Evolutionary conservation across 2,329 filamentous ascomycete genomes (phyloP).

Genomic region (Stenocarpella maydis): DNA sequence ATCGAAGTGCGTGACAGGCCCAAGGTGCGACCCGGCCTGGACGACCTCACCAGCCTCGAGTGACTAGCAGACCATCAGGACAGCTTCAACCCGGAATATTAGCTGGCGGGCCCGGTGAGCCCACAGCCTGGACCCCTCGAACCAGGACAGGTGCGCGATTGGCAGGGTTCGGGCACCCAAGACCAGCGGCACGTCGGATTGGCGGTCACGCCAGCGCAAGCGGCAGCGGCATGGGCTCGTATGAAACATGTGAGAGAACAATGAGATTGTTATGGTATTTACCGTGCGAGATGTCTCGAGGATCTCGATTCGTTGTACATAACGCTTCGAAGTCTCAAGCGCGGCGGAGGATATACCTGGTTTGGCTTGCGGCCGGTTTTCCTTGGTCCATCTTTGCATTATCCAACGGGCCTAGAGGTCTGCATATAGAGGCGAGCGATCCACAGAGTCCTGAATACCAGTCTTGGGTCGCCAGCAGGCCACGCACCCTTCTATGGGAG

Average conservation of each 20-base stretch:
- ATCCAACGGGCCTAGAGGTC: slow-evolving; percentile 2
- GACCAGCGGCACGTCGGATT: background rate
- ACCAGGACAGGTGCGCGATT: background rate
- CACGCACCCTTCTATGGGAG: background rate
- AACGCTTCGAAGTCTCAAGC: slow-evolving; percentile 8
- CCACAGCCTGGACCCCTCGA: background rate
- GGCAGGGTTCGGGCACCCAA: background rate
- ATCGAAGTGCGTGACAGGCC: slow-evolving; percentile 80
- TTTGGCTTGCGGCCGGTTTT: slow-evolving; percentile 1
- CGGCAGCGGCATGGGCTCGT: slow-evolving; percentile 1
- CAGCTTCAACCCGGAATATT: slow-evolving; percentile 14
- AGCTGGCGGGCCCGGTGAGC: background rate
- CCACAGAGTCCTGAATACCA: background rate
- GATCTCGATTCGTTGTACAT: slow-evolving; percentile 22
- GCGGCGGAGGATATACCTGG: slow-evolving; percentile 12
- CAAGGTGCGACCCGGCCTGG: slow-evolving; percentile 64
- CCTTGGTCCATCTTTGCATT: slow-evolving; percentile 9
- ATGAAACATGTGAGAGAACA: background rate
- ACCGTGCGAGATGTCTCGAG: slow-evolving; percentile 1
- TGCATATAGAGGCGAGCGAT: slow-evolving; percentile 25
- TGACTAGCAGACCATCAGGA: slow-evolving; percentile 46
- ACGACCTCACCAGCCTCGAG: slow-evolving; percentile 75
- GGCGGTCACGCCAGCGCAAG: background rate
- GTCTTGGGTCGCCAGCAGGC: too few relatives aligned
- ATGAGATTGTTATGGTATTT: slow-evolving; percentile 4